Evolutionary conservation across 805 yeast genomes (phyloP).

Genomic region (Teunomyces atbi): DNA sequence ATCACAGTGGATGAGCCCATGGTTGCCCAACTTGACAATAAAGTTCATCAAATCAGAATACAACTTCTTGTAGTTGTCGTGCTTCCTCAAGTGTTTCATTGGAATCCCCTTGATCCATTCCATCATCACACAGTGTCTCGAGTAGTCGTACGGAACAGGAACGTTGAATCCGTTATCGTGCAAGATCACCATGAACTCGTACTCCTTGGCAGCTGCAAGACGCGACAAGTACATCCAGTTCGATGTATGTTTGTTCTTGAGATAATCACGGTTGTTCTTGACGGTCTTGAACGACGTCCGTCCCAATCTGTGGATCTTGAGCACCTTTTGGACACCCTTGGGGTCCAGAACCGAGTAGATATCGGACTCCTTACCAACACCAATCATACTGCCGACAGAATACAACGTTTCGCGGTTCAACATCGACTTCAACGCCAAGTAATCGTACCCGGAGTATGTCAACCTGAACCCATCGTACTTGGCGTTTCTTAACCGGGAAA

Average conservation of each 20-base stretch:
- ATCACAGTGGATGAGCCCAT: slow-evolving; percentile 96
- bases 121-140: slow-evolving; percentile 93
- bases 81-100: slow-evolving; percentile 78
- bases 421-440: slow-evolving; percentile 84
- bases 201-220: slow-evolving; percentile 91
- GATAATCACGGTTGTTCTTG: slow-evolving; percentile 89
- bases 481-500: slow-evolving; percentile 80
- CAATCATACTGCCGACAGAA: slow-evolving; percentile 83
- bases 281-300: slow-evolving; percentile 91
- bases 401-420: slow-evolving; percentile 68
- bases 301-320: slow-evolving; percentile 91
- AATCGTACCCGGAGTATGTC: slow-evolving; percentile 89
- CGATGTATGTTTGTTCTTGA: slow-evolving; percentile 68
- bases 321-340: slow-evolving; percentile 61
- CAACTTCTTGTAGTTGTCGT: slow-evolving; percentile 63
- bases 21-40: slow-evolving; percentile 76
- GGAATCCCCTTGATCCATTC: slow-evolving; percentile 86
- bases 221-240: slow-evolving; percentile 92
- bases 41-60: slow-evolving; percentile 87
- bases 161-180: slow-evolving; percentile 76
- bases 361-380: slow-evolving; percentile 98
- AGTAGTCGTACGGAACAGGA: slow-evolving; percentile 84
- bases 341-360: slow-evolving; percentile 78
- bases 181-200: slow-evolving; percentile 77
- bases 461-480: slow-evolving; percentile 92